Percentiles rank a stretch among this genome's conserved stretches.
Conservation (phyloP, 495 filamentous ascomycete genomes). For the Zalerion maritima region DNA sequence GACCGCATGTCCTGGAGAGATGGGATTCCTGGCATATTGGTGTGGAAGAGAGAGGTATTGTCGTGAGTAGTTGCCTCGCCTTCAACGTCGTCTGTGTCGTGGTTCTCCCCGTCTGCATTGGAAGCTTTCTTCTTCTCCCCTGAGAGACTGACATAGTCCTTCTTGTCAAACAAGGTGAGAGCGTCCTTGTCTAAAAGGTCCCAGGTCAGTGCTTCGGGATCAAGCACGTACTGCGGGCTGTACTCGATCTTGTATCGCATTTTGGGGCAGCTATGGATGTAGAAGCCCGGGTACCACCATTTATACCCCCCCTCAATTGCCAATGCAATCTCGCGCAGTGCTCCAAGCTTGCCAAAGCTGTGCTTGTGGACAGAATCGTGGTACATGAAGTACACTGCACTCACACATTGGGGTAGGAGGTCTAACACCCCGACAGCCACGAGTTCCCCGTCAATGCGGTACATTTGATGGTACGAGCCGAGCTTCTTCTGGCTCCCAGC, state of each 20-base stretch:
- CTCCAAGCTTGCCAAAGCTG: conserved; percentile 79
- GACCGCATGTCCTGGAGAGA: conserved; percentile 44
- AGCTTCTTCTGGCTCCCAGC: conserved; percentile 42
- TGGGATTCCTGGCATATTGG: conserved; percentile 66
- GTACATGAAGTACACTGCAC: conserved; percentile 91
- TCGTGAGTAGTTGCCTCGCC: conserved; percentile 22
- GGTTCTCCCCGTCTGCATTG: conserved; percentile 10
- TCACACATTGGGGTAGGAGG: conserved; percentile 72
- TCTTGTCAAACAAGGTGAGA: conserved; percentile 44
- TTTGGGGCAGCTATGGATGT: conserved; percentile 36
- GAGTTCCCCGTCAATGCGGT: conserved; percentile 76
- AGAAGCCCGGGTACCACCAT: conserved; percentile 39
- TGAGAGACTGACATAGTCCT: conserved; percentile 56
- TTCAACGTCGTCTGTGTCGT: conserved; percentile 19
- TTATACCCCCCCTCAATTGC: conserved; percentile 51
- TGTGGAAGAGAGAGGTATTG: conserved; percentile 47
- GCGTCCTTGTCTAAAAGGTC: conserved; percentile 55
- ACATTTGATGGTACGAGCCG: conserved; percentile 92
- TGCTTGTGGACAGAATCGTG: conserved; percentile 67
- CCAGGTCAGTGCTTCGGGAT: conserved; percentile 66
- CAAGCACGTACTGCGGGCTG: conserved; percentile 66
- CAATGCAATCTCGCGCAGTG: conserved; percentile 68
- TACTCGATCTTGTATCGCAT: conserved; percentile 78
- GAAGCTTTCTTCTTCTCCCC: conserved; percentile 20
- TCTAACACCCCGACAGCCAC: conserved; percentile 85